phyloP scores from a whole-genome alignment of 805 yeast species.

The Candida montana region DNA sequence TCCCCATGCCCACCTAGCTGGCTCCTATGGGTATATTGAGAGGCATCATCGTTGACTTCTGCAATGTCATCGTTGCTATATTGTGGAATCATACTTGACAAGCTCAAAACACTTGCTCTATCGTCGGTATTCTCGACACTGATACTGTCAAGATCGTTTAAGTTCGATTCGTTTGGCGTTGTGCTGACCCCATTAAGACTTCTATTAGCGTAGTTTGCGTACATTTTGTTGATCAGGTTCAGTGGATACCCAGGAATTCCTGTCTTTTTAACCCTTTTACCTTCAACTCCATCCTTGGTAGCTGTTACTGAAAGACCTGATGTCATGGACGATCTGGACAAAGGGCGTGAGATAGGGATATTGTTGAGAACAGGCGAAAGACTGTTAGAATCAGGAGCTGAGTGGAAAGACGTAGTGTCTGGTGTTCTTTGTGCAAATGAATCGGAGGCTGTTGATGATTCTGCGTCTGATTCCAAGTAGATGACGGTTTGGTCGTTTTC shows the following conservation, averaged over 20 bases:
- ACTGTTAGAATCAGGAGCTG: neutral
- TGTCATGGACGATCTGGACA: constrained; percentile 56
- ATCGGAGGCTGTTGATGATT: constrained; percentile 1
- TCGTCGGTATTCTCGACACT: constrained; percentile 12
- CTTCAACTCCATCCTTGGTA: constrained; percentile 70
- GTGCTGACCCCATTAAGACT: neutral
- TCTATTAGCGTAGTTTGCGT: constrained; percentile 17
- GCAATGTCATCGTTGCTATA: constrained; percentile 12
- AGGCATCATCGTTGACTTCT: neutral
- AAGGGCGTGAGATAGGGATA: constrained; percentile 43
- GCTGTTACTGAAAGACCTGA: constrained; percentile 71
- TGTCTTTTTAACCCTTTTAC: constrained; percentile 45
- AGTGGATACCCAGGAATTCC: constrained; percentile 37
- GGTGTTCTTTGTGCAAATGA: neutral
- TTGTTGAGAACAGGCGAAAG: neutral
- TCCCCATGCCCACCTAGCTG: constrained; percentile 6
- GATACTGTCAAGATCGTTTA: neutral
- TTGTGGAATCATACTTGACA: constrained; percentile 26
- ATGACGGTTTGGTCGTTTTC: constrained; percentile 1
- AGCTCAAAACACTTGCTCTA: constrained; percentile 20
- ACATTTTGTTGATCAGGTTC: constrained; percentile 33
- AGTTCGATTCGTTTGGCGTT: neutral
- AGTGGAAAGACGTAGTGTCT: constrained; percentile 3
- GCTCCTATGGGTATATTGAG: neutral
- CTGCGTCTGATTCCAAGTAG: constrained; percentile 3